Percentiles rank a stretch among this genome's conserved stretches.
Evolutionary conservation across 1,284 basidiomycete species (phyloP).

Genomic region (Paramarasmius palmivorus): DNA sequence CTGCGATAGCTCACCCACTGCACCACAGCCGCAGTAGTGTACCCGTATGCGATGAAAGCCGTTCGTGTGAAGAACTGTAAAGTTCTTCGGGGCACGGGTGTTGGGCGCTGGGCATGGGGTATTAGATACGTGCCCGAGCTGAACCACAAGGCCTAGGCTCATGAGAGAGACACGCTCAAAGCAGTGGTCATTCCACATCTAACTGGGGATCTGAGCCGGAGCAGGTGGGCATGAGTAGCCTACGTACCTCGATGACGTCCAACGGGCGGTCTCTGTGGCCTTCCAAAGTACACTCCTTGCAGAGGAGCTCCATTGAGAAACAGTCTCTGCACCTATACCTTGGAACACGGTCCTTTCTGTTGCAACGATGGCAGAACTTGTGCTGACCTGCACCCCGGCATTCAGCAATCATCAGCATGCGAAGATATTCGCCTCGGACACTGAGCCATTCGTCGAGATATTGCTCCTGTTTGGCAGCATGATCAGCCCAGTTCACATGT

Average conservation of each 20-base stretch:
- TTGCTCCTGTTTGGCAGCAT: slow-evolving; percentile 14
- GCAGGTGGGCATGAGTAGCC: no score
- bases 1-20: no score
- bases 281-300: slow-evolving; percentile 15
- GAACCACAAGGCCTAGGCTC: slow-evolving; percentile 12
- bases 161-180: slow-evolving; percentile 7
- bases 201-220: no score
- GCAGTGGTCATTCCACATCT: slow-evolving; percentile 15
- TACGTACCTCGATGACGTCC: slow-evolving; percentile 19
- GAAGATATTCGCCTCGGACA: slow-evolving; percentile 9
- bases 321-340: slow-evolving; percentile 17
- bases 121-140: slow-evolving; percentile 16
- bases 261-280: slow-evolving; percentile 17
- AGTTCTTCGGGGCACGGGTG: slow-evolving; percentile 7
- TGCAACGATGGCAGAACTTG: slow-evolving; percentile 1
- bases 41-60: slow-evolving; percentile 2
- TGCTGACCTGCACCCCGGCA: slow-evolving; percentile 11
- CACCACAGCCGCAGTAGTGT: no score
- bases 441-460: slow-evolving; percentile 11
- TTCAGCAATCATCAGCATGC: slow-evolving; percentile 14
- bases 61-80: slow-evolving; percentile 13
- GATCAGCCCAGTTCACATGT: not conserved
- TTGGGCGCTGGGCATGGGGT: slow-evolving; percentile 15
- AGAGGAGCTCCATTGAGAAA: slow-evolving; percentile 9
- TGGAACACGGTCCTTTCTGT: not conserved